Evolutionary conservation across 352 stramenopile species (phyloP).

Genomic region (Pythium angustatum): DNA sequence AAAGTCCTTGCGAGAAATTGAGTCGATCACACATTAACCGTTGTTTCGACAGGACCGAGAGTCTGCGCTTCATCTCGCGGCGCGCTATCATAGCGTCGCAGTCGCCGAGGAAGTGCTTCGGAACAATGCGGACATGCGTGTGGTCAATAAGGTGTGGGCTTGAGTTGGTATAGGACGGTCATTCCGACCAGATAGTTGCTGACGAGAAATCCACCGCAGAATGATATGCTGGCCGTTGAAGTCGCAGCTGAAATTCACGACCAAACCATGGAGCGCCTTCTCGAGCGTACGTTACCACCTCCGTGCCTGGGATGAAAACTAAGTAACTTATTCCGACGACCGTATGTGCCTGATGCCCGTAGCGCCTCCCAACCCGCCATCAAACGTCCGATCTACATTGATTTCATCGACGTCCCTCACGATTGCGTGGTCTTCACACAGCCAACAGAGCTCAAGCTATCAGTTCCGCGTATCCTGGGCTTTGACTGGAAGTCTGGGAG

Average conservation of each 20-base stretch:
- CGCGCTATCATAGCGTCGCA: slow-evolving; percentile 37
- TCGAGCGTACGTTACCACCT: slow-evolving; percentile 39
- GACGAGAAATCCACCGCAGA: slow-evolving; percentile 18
- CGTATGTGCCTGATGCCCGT: not conserved
- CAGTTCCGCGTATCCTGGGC: slow-evolving; percentile 46
- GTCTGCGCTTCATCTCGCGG: slow-evolving; percentile 47
- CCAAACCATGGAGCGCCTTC: slow-evolving; percentile 36
- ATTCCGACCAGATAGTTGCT: not conserved
- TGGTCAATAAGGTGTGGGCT: slow-evolving; percentile 35
- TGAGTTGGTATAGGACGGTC: not conserved
- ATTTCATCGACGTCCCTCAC: slow-evolving; percentile 36
- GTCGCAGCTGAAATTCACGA: slow-evolving; percentile 45
- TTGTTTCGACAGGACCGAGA: slow-evolving; percentile 31
- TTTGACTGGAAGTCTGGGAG: slow-evolving; percentile 25
- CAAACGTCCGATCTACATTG: slow-evolving; percentile 17
- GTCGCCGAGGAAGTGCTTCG: slow-evolving; percentile 44
- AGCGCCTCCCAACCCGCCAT: slow-evolving; percentile 40
- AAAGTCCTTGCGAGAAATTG: too few relatives aligned
- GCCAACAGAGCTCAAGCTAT: slow-evolving; percentile 27
- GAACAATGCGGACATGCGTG: slow-evolving; percentile 37
- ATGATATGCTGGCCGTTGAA: slow-evolving; percentile 42
- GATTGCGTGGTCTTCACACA: slow-evolving; percentile 31
- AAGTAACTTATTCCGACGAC: not conserved
- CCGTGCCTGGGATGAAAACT: not conserved
- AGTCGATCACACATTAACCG: not conserved